Conservation (phyloP, 768 basidiomycete genomes). For the Suillus subaureus region DNA sequence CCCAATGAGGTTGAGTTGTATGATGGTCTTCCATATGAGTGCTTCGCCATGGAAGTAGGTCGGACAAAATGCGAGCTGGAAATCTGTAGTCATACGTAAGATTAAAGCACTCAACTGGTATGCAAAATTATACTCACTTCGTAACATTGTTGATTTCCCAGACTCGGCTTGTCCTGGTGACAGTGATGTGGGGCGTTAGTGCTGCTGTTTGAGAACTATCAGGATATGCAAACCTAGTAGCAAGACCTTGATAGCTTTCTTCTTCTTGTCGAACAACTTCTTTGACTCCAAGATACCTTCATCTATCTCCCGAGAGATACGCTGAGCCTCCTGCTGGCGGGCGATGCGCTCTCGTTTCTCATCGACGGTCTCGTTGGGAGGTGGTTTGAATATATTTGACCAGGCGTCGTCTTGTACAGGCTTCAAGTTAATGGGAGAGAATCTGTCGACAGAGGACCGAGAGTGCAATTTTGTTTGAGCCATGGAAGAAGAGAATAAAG, state of each 20-base stretch:
- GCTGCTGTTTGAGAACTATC: neutral
- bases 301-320: constrained; percentile 30
- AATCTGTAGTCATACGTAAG: constrained; percentile 44
- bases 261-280: constrained; percentile 26
- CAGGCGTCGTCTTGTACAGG: constrained; percentile 21
- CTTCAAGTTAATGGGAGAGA: neutral
- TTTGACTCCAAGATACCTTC: constrained; percentile 28
- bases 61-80: constrained; percentile 67
- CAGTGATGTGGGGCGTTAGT: neutral
- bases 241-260: constrained; percentile 30
- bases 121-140: constrained; percentile 17
- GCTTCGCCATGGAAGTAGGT: constrained; percentile 60
- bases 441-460: neutral
- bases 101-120: neutral
- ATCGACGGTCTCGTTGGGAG: constrained; percentile 10
- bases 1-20: constrained; percentile 73
- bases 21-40: constrained; percentile 60
- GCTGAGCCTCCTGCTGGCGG: constrained; percentile 24
- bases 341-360: constrained; percentile 17
- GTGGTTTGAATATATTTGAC: constrained; percentile 26
- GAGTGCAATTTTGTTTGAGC: neutral
- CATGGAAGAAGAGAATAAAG: neutral
- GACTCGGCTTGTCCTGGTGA: constrained; percentile 33
- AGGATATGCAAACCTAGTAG: constrained; percentile 22
- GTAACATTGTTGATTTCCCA: constrained; percentile 34